Percentiles rank a stretch among this genome's conserved stretches.
phyloP scores from a whole-genome alignment of 352 stramenopile genomes.

The Globisporangium lucens region DNA sequence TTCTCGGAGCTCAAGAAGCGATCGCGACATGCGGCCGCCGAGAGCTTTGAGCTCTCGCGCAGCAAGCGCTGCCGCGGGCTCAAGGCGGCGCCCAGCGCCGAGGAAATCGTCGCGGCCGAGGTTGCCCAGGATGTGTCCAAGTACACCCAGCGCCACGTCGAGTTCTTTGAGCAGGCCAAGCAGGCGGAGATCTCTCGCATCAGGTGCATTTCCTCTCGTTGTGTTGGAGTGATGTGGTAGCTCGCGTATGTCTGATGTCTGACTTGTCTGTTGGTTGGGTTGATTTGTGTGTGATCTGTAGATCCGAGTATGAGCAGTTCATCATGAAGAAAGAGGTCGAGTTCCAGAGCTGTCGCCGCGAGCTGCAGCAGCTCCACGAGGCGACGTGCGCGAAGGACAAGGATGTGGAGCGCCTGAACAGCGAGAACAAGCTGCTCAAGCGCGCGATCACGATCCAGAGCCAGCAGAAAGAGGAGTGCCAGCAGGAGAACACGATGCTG shows the following conservation, averaged over 20 bases:
- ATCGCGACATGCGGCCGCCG: constrained; percentile 40
- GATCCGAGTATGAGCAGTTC: constrained; percentile 79
- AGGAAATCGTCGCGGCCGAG: constrained; percentile 28
- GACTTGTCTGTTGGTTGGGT: background rate
- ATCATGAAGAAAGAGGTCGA: constrained; percentile 81
- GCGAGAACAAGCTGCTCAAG: constrained; percentile 85
- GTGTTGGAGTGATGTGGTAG: background rate
- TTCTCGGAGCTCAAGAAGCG: constrained; percentile 79
- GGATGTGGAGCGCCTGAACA: constrained; percentile 57
- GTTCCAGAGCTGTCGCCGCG: constrained; percentile 54
- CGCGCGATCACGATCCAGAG: constrained; percentile 84
- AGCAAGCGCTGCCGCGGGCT: constrained; percentile 56
- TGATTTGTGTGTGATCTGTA: constrained; percentile 3
- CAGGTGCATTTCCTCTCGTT: constrained; percentile 24
- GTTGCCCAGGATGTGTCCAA: constrained; percentile 61
- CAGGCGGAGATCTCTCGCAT: constrained; percentile 76
- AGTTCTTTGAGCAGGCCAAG: constrained; percentile 87
- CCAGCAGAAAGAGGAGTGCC: constrained; percentile 82
- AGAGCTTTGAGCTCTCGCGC: constrained; percentile 52
- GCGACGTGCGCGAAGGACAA: constrained; percentile 38
- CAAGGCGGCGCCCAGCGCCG: constrained; percentile 17
- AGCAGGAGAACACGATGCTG: constrained; percentile 71
- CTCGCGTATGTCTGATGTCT: background rate
- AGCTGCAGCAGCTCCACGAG: constrained; percentile 48
- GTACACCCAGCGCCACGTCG: constrained; percentile 84